Evolutionary conservation across 75 land plant genomes (phyloP), one percentile per base, ranked within the genome.

Genomic region (Selaginella moellendorffii): DNA sequence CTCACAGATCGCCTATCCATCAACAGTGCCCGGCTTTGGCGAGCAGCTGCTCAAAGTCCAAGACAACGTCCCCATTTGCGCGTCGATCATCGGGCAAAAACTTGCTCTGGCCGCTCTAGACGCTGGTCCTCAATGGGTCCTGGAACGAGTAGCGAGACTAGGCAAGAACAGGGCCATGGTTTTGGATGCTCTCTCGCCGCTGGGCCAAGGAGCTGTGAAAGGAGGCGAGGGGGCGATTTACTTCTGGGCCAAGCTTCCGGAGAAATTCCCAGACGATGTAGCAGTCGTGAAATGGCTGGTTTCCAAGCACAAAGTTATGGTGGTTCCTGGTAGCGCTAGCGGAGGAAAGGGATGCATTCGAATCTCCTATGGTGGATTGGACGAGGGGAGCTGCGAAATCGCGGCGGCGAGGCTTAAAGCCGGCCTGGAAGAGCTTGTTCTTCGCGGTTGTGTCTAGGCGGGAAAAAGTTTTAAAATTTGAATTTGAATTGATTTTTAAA

Each of bases 141-240:
- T 28, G 24, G 77, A 78, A n/a, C 77, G 68, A 46, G 90, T 92
- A 12, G 54, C 78, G 52, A 74, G 67, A 51, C 80, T 92, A 1
- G 75, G 78, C 1, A 81, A 71, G 62, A 85, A 77, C 66, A 67
- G 82, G 36, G 74, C 67, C 21, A 30, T 92, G 17, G 51, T 92
- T 9, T 2, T 54, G 24, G 79, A 83, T 2, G 93, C 97, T 0
- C 78, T 92, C 24, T 71, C 86, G 1, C 95, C 97, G 0, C 77
- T 92, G 2, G 97, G 86, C 19, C 42, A 72, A 27, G 78, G 62
- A 21, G 78, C 88, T 2, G 83, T 92, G 25, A 83, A 75, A 68
- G 97, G 97, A 25, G 97, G 97, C 18, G 87, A 92, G 66, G 97
- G 95, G 23, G 95, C 97, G 31, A 88, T 92, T 21, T 92, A 92